Evolutionary conservation across 2,329 filamentous ascomycete species (phyloP), one percentile per base, ranked within the genome.

Genomic region (Talaromyces sp.): DNA sequence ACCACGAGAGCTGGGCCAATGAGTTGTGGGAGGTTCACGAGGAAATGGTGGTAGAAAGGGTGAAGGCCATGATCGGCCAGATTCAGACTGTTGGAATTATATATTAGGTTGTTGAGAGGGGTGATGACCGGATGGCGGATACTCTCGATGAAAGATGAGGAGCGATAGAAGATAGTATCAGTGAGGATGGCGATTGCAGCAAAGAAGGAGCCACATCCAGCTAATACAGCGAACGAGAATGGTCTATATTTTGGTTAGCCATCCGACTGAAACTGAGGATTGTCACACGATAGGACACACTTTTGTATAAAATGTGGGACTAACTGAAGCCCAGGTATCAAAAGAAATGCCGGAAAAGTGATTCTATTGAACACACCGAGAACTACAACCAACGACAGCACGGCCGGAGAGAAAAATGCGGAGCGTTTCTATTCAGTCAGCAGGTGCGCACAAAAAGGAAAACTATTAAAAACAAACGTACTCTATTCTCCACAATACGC

Each of bases 351-450:
- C 54, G 94, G 94, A 77, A 98, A 98, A 10, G 95, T 99, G 73
- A 98, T 97, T 69, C 95, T 88, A 79, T 98, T 99, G 80, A 99
- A 99, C 66, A 94, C 81, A 59, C 95, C 95, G 73, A 95, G 90
- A 14, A 97, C 89, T 61, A 87, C 84, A 63, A 97, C 87, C 67
- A 93, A 87, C 35, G 92, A 92, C 47, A 99, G 86, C 49, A 95
- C 83, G 47, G 87, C 85, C 65, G 90, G 93, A 22, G 93, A 89
- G 70, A 92, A 81, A 64, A 92, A 82, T 57, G 92, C 91, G 64
- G 91, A 90, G 72, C 86, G 87, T 79, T 93, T 87, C 87, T 92
- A 75, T 7, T 3, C 13, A 41, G 27, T 65, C 54, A 66, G 64
- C 60, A 57, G 60, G 22, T 13, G 14, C 2, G 22, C 37, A 19